Evolutionary conservation across 345 rosid species (phyloP), one percentile per base, ranked within the genome.

Genomic region (Laguncularia racemosa): DNA sequence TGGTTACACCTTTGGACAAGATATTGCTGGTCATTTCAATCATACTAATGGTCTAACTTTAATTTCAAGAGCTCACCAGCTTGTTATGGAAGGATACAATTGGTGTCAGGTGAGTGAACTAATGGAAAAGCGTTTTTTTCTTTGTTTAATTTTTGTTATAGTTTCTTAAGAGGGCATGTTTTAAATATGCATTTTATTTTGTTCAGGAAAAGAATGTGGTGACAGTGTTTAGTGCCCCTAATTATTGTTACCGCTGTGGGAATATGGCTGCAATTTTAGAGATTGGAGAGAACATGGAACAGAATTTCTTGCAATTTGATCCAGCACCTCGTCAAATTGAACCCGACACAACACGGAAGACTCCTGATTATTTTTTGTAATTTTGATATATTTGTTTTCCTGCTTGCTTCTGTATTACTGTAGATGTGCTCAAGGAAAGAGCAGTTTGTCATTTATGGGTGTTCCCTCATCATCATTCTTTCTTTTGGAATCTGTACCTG

Each of bases 261-360:
- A 91, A 91, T 63, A 91, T 91, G 98, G 96, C 98, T 58, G 98
- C 97, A 11, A 91, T 88, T 67, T 75, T 91, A 44, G 97, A 91
- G 81, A 82, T 91, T 51, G 88, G 91, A 50, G 97, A 91, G 79
- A 85, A 91, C 50, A 91, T 91, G 96, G 95, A 88, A 16, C 97
- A 91, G 74, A 85, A 88, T 46, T 91, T 91, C 73, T 91, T 91
- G 52, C 98, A 91, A 64, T 85, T 88, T 53, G 96, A 91, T 69
- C 98, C 98, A 6, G 96, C 91, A 12, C 96, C 98, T 0, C 83
- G 97, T 65, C 97, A 91, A 67, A 60, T 91, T 45, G 97, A 91
- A 56, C 97, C 96, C 1, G 96, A 91, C 64, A 77, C 97, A 60
- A 85, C 97, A 20, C 86, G 96, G 71, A 91, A 91, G 81, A 91